Evolutionary conservation across 805 yeast genomes (phyloP).

Genomic region (Lachancea dasiensis): DNA sequence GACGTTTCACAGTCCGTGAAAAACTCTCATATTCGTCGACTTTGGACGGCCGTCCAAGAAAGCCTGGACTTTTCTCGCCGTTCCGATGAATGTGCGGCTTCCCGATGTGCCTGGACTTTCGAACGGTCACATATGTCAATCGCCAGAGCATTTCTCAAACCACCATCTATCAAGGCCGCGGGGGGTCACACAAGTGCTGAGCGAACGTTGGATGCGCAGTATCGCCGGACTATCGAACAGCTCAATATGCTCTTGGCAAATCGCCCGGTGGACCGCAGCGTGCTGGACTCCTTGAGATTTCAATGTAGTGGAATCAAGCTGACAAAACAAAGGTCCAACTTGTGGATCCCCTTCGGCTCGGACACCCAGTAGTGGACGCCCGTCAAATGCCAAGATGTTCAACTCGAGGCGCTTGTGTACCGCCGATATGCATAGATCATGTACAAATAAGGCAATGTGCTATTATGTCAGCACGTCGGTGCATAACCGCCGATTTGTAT

Average conservation of each 20-base stretch:
- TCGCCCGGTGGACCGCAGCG: slow-evolving; percentile 1
- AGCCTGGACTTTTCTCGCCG: slow-evolving; percentile 5
- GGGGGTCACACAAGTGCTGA: background rate
- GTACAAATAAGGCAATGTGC: no score
- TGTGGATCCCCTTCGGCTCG: slow-evolving; percentile 7
- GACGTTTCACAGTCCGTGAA: slow-evolving; percentile 3
- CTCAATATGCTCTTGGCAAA: slow-evolving; percentile 3
- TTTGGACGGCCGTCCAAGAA: slow-evolving; percentile 3
- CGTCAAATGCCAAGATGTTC: background rate
- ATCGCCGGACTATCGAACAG: background rate
- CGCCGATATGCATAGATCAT: no score
- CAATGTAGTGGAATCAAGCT: slow-evolving; percentile 10
- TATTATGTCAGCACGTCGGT: no score
- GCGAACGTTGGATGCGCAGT: background rate
- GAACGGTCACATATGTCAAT: slow-evolving; percentile 10
- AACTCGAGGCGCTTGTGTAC: no score
- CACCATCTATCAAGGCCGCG: background rate
- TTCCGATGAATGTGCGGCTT: background rate
- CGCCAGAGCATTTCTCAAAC: slow-evolving; percentile 1
- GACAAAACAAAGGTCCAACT: slow-evolving; percentile 8
- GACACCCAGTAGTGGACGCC: background rate
- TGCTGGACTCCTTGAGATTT: slow-evolving; percentile 1
- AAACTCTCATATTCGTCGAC: background rate
- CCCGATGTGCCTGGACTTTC: slow-evolving; percentile 1
- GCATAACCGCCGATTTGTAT: no score